phyloP scores from a whole-genome alignment of 768 basidiomycete genomes.

The Tulasnella calospora region DNA sequence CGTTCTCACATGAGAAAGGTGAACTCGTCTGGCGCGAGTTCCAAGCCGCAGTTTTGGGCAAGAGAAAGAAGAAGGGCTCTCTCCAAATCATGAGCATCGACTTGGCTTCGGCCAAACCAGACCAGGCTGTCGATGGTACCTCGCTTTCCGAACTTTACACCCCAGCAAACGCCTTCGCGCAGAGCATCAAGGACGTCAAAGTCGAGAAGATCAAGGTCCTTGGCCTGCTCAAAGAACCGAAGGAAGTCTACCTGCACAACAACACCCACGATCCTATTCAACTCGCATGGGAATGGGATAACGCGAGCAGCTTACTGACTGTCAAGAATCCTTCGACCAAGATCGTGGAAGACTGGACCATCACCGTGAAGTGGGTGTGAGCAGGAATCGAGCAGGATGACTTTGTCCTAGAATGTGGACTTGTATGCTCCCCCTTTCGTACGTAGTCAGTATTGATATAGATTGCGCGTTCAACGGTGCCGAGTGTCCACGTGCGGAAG shows the following conservation, averaged over 20 bases:
- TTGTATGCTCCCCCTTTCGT: neutral
- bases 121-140: constrained; percentile 50
- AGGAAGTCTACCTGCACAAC: constrained; percentile 40
- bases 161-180: constrained; percentile 61
- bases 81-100: constrained; percentile 48
- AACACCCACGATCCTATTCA: neutral
- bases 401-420: neutral
- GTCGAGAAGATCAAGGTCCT: constrained; percentile 79
- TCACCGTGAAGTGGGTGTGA: constrained; percentile 33
- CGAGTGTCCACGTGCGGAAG: neutral
- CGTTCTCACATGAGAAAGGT: constrained; percentile 68
- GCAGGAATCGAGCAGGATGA: neutral
- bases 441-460: neutral
- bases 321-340: constrained; percentile 61
- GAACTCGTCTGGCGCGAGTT: constrained; percentile 82
- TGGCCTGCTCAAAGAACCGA: constrained; percentile 62
- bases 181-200: constrained; percentile 59
- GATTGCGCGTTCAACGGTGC: neutral
- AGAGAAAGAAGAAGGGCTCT: constrained; percentile 39
- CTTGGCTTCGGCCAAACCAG: constrained; percentile 45
- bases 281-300: constrained; percentile 5
- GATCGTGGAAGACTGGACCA: constrained; percentile 61
- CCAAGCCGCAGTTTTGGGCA: constrained; percentile 42
- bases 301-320: neutral
- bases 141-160: constrained; percentile 47